Evolutionary conservation across 83 land plant genomes (phyloP).

Genomic region (Diphasiastrum complanatum): DNA sequence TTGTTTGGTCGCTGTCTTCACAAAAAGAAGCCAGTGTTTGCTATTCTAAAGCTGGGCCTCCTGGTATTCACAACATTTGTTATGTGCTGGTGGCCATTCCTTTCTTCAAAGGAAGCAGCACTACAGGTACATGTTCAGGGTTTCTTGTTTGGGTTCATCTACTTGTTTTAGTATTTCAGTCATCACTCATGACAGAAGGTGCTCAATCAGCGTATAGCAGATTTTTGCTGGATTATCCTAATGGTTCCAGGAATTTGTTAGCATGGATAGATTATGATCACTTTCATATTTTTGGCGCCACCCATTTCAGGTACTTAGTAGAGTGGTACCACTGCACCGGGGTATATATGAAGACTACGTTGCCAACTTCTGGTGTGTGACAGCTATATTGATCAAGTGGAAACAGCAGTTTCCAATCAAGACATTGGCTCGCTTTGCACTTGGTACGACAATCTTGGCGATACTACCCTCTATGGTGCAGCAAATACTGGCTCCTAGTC

Average conservation of each 20-base stretch:
- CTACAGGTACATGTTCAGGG: too few species aligned
- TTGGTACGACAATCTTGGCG: slow-evolving; percentile 45
- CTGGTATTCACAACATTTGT: slow-evolving; percentile 65
- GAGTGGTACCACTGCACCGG: slow-evolving; percentile 87
- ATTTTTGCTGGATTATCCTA: not conserved
- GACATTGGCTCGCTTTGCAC: slow-evolving; percentile 44
- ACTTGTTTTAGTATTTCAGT: not conserved
- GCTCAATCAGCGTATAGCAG: not conserved
- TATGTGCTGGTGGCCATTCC: slow-evolving; percentile 84
- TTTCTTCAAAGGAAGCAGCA: slow-evolving; percentile 37
- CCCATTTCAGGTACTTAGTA: slow-evolving; percentile 57
- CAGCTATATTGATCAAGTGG: slow-evolving; percentile 78
- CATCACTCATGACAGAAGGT: too few species aligned
- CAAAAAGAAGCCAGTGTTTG: slow-evolving; percentile 47
- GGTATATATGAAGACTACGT: slow-evolving; percentile 97
- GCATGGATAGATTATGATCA: not conserved
- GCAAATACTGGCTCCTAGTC: slow-evolving; percentile 69
- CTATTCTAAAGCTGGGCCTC: slow-evolving; percentile 58
- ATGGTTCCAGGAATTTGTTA: not conserved
- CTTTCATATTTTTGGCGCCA: not conserved
- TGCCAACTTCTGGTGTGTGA: slow-evolving; percentile 88
- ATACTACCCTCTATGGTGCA: slow-evolving; percentile 75
- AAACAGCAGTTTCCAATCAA: slow-evolving; percentile 52
- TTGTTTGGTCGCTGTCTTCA: slow-evolving; percentile 73
- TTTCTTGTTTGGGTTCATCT: too few species aligned